These are phyloP conservation scores for Arthrobotrys iridis DNA, from an alignment of 2,329 filamentous ascomycete species.

Conservation along the genomic window DNA sequence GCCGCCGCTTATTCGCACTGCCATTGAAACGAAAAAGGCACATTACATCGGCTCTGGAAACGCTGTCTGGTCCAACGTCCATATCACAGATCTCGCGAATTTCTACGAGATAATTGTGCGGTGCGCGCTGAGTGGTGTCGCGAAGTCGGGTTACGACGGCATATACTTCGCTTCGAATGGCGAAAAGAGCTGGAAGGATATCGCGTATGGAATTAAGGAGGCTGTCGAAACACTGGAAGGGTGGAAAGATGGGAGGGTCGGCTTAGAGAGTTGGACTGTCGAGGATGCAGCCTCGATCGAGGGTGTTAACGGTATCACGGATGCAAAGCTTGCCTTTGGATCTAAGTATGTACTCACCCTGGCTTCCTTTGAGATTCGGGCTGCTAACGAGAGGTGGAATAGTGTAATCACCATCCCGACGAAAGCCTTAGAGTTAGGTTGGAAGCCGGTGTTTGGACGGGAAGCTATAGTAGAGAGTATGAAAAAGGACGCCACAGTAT, in stretches of 20 bases:
- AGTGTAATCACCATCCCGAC: conserved; percentile 41
- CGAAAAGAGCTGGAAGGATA: conserved; percentile 35
- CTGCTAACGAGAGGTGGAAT: not conserved
- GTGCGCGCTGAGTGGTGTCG: conserved; percentile 30
- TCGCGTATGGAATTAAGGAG: conserved; percentile 29
- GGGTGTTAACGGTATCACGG: conserved; percentile 11
- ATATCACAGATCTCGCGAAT: conserved; percentile 33
- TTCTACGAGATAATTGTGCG: conserved; percentile 37
- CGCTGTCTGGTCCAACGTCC: conserved; percentile 41
- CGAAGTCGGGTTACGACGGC: conserved; percentile 21
- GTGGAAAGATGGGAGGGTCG: conserved; percentile 28
- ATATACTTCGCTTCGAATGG: conserved; percentile 48
- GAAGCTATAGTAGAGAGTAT: conserved; percentile 37
- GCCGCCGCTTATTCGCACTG: conserved; percentile 25
- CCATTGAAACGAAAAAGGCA: conserved; percentile 31
- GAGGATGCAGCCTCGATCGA: conserved; percentile 25
- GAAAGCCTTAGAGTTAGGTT: conserved; percentile 8
- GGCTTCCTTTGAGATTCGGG: not conserved
- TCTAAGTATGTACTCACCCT: conserved; percentile 19
- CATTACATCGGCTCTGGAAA: conserved; percentile 28
- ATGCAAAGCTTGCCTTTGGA: conserved; percentile 35
- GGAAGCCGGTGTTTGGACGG: conserved; percentile 37
- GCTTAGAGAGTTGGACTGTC: conserved; percentile 22
- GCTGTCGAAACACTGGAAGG: conserved; percentile 28
- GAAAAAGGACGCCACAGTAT: conserved; percentile 22